A percentile compares a stretch with the other conserved stretches of the same genome.
phyloP scores from a whole-genome alignment of 352 stramenopile species.

The Globisporangium camurandrum region DNA sequence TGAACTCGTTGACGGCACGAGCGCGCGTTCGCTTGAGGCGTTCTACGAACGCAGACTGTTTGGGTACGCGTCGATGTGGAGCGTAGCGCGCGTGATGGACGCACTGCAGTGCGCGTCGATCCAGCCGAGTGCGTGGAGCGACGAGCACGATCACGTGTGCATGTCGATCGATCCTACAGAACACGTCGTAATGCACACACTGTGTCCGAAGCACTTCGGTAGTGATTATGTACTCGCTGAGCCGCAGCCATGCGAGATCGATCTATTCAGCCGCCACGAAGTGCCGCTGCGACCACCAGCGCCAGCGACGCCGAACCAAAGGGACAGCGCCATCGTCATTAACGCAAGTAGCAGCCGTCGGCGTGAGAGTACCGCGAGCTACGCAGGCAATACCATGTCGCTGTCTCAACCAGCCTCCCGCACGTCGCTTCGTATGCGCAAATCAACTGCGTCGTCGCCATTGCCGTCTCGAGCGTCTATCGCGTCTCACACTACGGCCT shows the following conservation, averaged over 20 bases:
- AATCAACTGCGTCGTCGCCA: background rate
- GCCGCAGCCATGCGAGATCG: background rate
- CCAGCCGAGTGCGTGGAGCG: background rate
- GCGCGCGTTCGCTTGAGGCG: slow-evolving; percentile 15
- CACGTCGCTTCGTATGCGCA: slow-evolving; percentile 3
- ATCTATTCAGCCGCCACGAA: slow-evolving; percentile 4
- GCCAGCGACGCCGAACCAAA: background rate
- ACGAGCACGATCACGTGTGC: background rate
- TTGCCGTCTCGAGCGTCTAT: background rate
- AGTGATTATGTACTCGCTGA: background rate
- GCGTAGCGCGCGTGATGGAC: slow-evolving; percentile 16
- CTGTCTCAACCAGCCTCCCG: slow-evolving; percentile 6
- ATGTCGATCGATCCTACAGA: background rate
- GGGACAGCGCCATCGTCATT: background rate
- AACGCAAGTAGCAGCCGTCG: background rate
- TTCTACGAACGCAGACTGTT: slow-evolving; percentile 22
- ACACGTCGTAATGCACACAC: slow-evolving; percentile 5
- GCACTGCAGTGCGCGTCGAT: slow-evolving; percentile 4
- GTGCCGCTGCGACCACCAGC: slow-evolving; percentile 1
- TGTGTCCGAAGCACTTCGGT: background rate
- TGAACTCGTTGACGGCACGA: slow-evolving; percentile 16
- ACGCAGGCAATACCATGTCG: background rate
- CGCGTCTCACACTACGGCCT: too few species aligned
- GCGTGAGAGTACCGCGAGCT: background rate
- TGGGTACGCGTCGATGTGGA: slow-evolving; percentile 16